Percentiles rank a stretch among this genome's conserved stretches.
Conservation (phyloP, 805 yeast species). For the Lipomyces starkeyi region DNA sequence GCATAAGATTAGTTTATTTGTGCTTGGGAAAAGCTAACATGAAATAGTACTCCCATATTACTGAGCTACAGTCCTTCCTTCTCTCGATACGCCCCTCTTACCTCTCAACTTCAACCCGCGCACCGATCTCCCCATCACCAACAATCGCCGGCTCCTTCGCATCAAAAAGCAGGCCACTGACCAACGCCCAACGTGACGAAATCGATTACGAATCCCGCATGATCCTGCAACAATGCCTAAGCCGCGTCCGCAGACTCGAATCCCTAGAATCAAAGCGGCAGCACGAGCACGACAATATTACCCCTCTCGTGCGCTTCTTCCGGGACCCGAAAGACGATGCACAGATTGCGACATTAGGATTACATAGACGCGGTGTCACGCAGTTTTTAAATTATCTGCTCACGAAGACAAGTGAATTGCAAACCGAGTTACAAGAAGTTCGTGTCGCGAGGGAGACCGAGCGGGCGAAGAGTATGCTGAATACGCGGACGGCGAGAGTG, state of each 20-base stretch:
- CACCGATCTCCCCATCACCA: conserved; percentile 2
- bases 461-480: conserved; percentile 37
- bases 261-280: conserved; percentile 36
- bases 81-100: conserved; percentile 27
- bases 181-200: conserved; percentile 49
- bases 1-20: not conserved
- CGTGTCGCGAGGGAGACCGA: conserved; percentile 44
- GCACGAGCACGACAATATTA: not conserved
- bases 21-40: conserved; percentile 3
- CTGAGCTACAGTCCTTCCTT: conserved; percentile 18
- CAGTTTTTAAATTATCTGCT: conserved; percentile 46
- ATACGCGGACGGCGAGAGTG: conserved; percentile 13
- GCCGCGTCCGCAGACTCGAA: conserved; percentile 43
- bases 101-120: conserved; percentile 27
- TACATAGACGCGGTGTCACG: conserved; percentile 49
- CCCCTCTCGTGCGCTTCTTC: conserved; percentile 6
- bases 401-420: conserved; percentile 43
- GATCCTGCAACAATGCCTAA: conserved; percentile 46
- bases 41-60: conserved; percentile 30
- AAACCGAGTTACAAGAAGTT: conserved; percentile 47
- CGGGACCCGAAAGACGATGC: conserved; percentile 8
- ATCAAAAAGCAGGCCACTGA: conserved; percentile 33
- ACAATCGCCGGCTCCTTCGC: not conserved
- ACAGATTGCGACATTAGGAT: conserved; percentile 38
- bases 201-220: conserved; percentile 49